Percentiles rank a stretch among this genome's conserved stretches.
phyloP scores from a whole-genome alignment of 352 stramenopile genomes.

The Globisporangium takayamanum region DNA sequence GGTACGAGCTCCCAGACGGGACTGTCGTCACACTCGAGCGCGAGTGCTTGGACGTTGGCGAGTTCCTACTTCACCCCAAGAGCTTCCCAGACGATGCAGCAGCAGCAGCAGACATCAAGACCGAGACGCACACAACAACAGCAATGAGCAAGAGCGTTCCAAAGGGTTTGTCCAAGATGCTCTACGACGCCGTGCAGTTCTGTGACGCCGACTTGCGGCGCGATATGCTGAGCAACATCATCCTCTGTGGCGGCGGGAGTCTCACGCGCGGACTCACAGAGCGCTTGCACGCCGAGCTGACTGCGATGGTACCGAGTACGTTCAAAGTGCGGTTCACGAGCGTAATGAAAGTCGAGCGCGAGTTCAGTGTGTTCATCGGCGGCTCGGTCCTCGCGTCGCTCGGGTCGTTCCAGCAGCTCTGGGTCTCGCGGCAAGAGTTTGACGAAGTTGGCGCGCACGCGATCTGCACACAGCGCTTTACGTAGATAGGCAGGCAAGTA shows the following conservation, averaged over 20 bases:
- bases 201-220: conserved; percentile 78
- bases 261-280: conserved; percentile 71
- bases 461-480: conserved; percentile 67
- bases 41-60: conserved; percentile 66
- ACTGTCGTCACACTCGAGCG: conserved; percentile 52
- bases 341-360: conserved; percentile 74
- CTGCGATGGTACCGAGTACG: conserved; percentile 66
- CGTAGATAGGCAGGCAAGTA: conserved; percentile 11
- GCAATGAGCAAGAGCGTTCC: conserved; percentile 36
- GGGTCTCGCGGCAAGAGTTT: conserved; percentile 82
- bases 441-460: conserved; percentile 68
- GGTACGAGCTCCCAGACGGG: conserved; percentile 81
- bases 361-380: conserved; percentile 87
- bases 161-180: conserved; percentile 71
- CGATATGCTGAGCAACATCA: conserved; percentile 85
- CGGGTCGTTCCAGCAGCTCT: conserved; percentile 86
- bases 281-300: conserved; percentile 74
- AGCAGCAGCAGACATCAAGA: conserved; percentile 23
- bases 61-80: conserved; percentile 70
- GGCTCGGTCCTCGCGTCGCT: conserved; percentile 83
- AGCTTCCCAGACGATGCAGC: conserved; percentile 30
- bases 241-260: conserved; percentile 77
- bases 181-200: conserved; percentile 79
- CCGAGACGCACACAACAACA: conserved; percentile 26
- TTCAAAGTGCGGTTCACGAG: conserved; percentile 86